Base-by-base conservation (phyloP, 192 early-diverging fungal species). In the Funneliformis mosseae region DNA sequence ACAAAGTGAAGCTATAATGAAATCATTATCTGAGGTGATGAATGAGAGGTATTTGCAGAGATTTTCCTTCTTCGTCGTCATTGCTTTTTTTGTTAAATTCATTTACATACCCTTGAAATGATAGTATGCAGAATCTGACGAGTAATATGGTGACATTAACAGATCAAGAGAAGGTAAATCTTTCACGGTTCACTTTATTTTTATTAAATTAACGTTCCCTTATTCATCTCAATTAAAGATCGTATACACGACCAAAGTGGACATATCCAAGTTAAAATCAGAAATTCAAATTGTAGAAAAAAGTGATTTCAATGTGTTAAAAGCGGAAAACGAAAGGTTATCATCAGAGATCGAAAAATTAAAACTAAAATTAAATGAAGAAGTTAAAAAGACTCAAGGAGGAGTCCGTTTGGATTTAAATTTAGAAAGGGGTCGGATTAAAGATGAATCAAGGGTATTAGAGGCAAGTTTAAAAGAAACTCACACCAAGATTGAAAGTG, bases 261-360 rank as follows among this genome's bases (percentile, higher is more conserved):
- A 97, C 80, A 96, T 98, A 71, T 92, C 93, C 16, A 94, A 94
- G 41, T 88, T 98, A 18, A 94, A 94, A 74, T 92, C 92, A 2
- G 97, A 97, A 83, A 88, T 98, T 8, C 93, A 94, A 71, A 88
- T 97, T 86, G 83, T 97, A 45, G 96, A 96, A 81, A 96, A 95
- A 86, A 97, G 94, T 67, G 97, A 98, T 33, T 96, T 95, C 77
- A 86, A 90, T 0, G 82, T 95, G 64, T 91, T 96, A 83, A 92
- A 94, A 81, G 84, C 93, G 50, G 95, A 97, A 73, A 94, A 94
- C 46, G 92, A 92, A 70, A 87, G 95, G 8, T 83, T 96, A 27
- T 88, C 92, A 78, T 84, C 89, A 11, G 95, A 98, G 76, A 90
- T 97, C 6, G 94, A 96, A 41, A 96, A 95, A 82, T 84, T 98